These are phyloP conservation scores for Arachnopeziza araneosa DNA, from an alignment of 2,329 filamentous ascomycete species.

Conservation along the genomic window DNA sequence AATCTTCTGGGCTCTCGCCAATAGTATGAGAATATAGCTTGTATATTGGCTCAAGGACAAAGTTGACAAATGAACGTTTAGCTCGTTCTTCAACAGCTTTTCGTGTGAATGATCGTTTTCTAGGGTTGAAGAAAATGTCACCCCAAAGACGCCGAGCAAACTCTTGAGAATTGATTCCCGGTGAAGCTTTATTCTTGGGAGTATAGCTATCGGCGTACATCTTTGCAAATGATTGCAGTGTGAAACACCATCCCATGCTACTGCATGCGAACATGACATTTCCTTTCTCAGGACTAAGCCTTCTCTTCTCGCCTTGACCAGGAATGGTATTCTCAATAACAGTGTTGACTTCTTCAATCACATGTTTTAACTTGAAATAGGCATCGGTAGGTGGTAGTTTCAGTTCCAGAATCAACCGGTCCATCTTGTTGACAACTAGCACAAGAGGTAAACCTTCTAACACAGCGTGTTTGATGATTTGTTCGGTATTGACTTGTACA, in stretches of 20 bases:
- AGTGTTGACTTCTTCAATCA: constrained; percentile 97
- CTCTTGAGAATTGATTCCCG: constrained; percentile 73
- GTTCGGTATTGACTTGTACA: constrained; percentile 97
- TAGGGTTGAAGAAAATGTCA: constrained; percentile 92
- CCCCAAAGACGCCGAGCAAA: constrained; percentile 89
- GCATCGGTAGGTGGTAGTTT: constrained; percentile 92
- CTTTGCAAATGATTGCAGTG: constrained; percentile 84
- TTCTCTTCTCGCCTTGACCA: constrained; percentile 68
- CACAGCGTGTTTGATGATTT: constrained; percentile 93
- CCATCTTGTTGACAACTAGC: constrained; percentile 94
- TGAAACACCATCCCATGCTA: constrained; percentile 95
- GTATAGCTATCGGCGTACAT: constrained; percentile 89
- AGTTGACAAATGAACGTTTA: constrained; percentile 86
- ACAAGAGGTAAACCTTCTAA: constrained; percentile 85
- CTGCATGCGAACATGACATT: constrained; percentile 97
- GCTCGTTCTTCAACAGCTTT: constrained; percentile 77
- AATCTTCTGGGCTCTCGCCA: constrained; percentile 78
- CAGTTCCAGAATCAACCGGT: constrained; percentile 86
- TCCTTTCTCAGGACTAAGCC: constrained; percentile 91
- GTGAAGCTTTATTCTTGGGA: constrained; percentile 21
- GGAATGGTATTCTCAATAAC: constrained; percentile 85
- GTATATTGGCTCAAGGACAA: constrained; percentile 94
- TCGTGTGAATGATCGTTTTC: constrained; percentile 83
- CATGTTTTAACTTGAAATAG: constrained; percentile 98
- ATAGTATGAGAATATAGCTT: constrained; percentile 95